phyloP scores from a whole-genome alignment of 768 basidiomycete species.

The Suillus subaureus region DNA sequence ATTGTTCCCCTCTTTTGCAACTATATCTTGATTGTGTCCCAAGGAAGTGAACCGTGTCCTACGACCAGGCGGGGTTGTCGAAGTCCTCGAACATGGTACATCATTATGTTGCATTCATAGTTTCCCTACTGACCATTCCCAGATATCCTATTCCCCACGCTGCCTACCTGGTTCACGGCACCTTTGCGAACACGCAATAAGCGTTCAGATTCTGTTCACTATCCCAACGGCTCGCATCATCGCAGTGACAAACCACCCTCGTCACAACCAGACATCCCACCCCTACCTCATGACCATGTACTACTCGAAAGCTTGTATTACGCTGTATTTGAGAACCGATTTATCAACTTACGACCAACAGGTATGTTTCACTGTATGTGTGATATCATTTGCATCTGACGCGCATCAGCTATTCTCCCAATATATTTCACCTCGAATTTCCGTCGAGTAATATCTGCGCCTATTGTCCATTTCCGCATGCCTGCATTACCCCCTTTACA shows the following conservation, averaged over 20 bases:
- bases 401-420: slow-evolving; percentile 58
- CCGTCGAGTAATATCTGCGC: slow-evolving; percentile 61
- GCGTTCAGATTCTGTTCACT: slow-evolving; percentile 50
- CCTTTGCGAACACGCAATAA: slow-evolving; percentile 59
- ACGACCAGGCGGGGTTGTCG: slow-evolving; percentile 68
- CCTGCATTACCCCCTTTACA: slow-evolving; percentile 68
- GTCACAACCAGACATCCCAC: slow-evolving; percentile 34
- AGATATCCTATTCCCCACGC: slow-evolving; percentile 77
- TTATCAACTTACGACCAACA: slow-evolving; percentile 71
- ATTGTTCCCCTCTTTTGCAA: not conserved
- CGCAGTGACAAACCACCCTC: slow-evolving; percentile 32
- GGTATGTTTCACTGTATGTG: slow-evolving; percentile 41
- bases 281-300: slow-evolving; percentile 64
- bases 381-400: slow-evolving; percentile 2
- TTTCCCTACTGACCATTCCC: not conserved
- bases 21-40: slow-evolving; percentile 10
- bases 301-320: slow-evolving; percentile 67
- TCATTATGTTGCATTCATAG: slow-evolving; percentile 2
- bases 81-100: slow-evolving; percentile 74
- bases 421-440: slow-evolving; percentile 74
- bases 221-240: slow-evolving; percentile 47
- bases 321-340: slow-evolving; percentile 69
- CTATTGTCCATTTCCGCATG: slow-evolving; percentile 66
- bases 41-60: slow-evolving; percentile 77
- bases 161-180: slow-evolving; percentile 78